Conservation (phyloP, 495 filamentous ascomycete species). For the Cryomyces antarcticus region DNA sequence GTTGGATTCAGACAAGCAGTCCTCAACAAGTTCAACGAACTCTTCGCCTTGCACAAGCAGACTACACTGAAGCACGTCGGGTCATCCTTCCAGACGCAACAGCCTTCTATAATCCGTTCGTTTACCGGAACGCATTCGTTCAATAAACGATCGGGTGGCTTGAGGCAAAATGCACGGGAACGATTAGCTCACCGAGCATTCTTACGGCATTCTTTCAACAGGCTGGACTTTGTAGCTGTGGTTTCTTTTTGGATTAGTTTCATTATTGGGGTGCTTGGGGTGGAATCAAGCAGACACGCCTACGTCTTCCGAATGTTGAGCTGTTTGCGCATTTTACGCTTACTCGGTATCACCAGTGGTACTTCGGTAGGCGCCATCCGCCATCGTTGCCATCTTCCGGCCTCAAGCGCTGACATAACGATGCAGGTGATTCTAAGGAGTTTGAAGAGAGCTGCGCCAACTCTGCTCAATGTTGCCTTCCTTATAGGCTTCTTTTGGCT, state of each 20-base stretch:
- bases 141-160: slow-evolving; percentile 33
- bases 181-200: slow-evolving; percentile 82
- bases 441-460: slow-evolving; percentile 82
- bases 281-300: slow-evolving; percentile 47
- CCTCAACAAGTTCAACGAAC: slow-evolving; percentile 46
- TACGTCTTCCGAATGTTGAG: slow-evolving; percentile 94
- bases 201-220: slow-evolving; percentile 84
- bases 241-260: slow-evolving; percentile 90
- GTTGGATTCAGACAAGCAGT: slow-evolving; percentile 54
- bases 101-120: slow-evolving; percentile 58
- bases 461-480: slow-evolving; percentile 89
- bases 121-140: slow-evolving; percentile 57
- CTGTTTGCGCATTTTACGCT: slow-evolving; percentile 73
- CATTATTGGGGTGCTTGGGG: slow-evolving; percentile 39
- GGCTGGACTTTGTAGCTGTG: slow-evolving; percentile 90
- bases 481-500: slow-evolving; percentile 98
- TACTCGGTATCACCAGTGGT: slow-evolving; percentile 76
- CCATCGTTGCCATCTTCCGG: no score
- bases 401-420: slow-evolving; percentile 4
- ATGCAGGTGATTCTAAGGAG: slow-evolving; percentile 69
- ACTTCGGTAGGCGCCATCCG: slow-evolving; percentile 40
- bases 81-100: slow-evolving; percentile 19
- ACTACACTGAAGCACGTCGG: slow-evolving; percentile 31
- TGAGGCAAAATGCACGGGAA: slow-evolving; percentile 61
- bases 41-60: slow-evolving; percentile 65